phyloP scores from a whole-genome alignment of 2,329 filamentous ascomycete genomes.

The Monosporascus cannonballus region DNA sequence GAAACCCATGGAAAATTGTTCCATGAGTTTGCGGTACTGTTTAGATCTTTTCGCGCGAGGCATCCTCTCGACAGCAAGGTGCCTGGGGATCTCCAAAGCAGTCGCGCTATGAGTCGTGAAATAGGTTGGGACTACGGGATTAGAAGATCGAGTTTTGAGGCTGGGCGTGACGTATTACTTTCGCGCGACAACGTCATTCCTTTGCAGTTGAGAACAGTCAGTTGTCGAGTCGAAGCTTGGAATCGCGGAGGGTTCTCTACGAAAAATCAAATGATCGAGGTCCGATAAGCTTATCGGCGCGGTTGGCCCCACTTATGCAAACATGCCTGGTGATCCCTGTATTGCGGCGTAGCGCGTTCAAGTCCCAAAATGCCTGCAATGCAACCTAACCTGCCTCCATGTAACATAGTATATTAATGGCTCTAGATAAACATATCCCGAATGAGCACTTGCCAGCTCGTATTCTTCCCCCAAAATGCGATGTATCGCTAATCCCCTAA shows the following conservation, averaged over 20 bases:
- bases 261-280: neutral
- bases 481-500: no score
- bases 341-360: neutral
- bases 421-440: neutral
- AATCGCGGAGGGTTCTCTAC: neutral
- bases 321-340: neutral
- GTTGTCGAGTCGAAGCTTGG: neutral
- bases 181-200: neutral
- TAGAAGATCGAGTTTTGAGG: neutral
- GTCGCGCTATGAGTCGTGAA: neutral
- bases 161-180: no score
- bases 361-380: neutral
- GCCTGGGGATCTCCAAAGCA: neutral
- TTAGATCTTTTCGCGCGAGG: constrained; percentile 58
- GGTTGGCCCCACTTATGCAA: neutral
- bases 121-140: neutral
- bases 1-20: constrained; percentile 81
- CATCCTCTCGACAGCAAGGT: constrained; percentile 16
- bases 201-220: neutral
- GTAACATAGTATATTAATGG: neutral
- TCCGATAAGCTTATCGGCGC: neutral
- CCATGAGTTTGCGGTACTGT: constrained; percentile 87
- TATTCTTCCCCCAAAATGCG: no score
- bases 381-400: neutral
- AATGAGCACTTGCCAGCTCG: no score